Base-by-base conservation (phyloP, 2,329 filamentous ascomycete genomes). In the Pyrenophora tritici-repentis region DNA sequence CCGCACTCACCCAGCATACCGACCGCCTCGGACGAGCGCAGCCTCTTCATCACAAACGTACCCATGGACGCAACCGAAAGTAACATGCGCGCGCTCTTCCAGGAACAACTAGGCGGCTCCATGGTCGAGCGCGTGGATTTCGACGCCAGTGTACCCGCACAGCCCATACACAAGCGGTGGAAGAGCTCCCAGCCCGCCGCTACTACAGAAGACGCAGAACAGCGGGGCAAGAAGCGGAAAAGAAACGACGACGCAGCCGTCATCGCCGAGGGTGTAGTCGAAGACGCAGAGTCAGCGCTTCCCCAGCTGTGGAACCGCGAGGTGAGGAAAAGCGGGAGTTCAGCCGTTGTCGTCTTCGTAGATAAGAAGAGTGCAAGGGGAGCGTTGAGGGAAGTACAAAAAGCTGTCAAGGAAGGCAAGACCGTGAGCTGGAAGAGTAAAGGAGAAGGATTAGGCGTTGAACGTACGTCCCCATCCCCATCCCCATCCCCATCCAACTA, bases 41-140 rank as follows among this genome's bases (percentile, higher is more conserved):
- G 89, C 55, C 81, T 99, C 14, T 99, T 96, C 75, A 71, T 96
- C n/a, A 89, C 92, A 58, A 97, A 99, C 66, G 77, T 95, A 1
- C 94, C 94, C 6, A 80, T 88, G 56, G 92, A 97, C 69, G 87
- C 90, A 52, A 95, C 90, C 4, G 86, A 90, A 49, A 73, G 79
- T 1, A 89, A 92, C 64, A 81, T 97, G 35, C 86, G 90, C 37
- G 80, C 86, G 35, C 77, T 97, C 0, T 95, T 97, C 62, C 77
- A 84, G 1, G 79, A 82, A 1, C 83, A 95, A 13, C 81, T 97
- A 0, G 88, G 90, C 7, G 86, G 88, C 0, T 89, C 89, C 2
- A 82, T 88, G 39, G 88, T 97, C 40, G 90, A 96, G 72, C 80
- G 78, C 44, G 87, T 95, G 4, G 78, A 82, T 0, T 97, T 97